Evolutionary conservation across 1,284 basidiomycete genomes (phyloP), one percentile per base, ranked within the genome.

Genomic region (Malassezia yamatoensis): DNA sequence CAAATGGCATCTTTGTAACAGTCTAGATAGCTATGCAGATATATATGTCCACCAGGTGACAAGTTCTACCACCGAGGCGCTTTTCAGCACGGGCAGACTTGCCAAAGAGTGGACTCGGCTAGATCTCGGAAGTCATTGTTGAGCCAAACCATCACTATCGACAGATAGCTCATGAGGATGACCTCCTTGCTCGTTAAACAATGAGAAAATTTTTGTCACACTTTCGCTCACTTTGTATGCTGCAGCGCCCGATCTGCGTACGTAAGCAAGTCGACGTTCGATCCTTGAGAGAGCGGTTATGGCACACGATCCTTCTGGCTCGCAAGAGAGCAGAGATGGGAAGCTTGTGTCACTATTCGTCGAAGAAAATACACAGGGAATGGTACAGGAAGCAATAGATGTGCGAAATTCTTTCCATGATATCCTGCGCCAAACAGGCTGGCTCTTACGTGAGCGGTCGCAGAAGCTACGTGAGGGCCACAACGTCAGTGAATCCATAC

Each of bases 21-120:
- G 24, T 29, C 24, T 29, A 18, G 39, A 21, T 21, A 41, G 16
- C 39, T 41, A 41, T 15, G 9, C 16, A n/a, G n/a, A 41, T 15
- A 53, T 58, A 44, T 58, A 32, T 42, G 55, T 38, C 46, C 55
- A 53, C 55, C 55, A 58, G 55, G 55, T 58, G 55, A 58, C 55
- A 58, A 49, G 40, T n/a, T 7, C 51, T 53, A 44, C 55, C 48
- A 58, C 55, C 55, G 40, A 13, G 55, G 51, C 51, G 36, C 55
- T 58, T 58, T 36, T 43, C 55, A 58, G 51, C 42, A 47, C 55
- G 49, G 47, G 55, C 51, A 43, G 21, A 16, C 46, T 44, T 58
- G 55, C 55, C 55, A 53, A 53, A 58, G 51, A 58, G 55, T 53
- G 55, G 50, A 49, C 54, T 36, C 20, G 41, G n/a, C 0, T 51